phyloP scores from a whole-genome alignment of 1,284 basidiomycete species.

The Apiotrichum mycotoxinovorans region DNA sequence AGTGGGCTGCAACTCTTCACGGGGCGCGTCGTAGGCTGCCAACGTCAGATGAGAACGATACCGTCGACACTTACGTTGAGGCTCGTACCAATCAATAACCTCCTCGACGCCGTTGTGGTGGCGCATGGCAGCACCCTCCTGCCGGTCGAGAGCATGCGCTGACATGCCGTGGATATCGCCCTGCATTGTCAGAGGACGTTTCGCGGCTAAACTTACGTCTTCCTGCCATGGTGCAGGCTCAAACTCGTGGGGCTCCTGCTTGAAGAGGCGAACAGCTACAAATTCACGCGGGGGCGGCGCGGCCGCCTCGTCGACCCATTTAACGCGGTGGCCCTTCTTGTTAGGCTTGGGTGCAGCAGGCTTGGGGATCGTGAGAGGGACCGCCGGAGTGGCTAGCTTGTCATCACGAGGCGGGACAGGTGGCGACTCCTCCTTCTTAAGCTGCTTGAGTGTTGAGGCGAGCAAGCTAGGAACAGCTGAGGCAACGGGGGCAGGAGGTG shows the following conservation, averaged over 20 bases:
- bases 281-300: conserved; percentile 23
- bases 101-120: conserved; percentile 21
- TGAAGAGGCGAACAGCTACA: conserved; percentile 29
- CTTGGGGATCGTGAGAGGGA: background rate
- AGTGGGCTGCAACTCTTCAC: background rate
- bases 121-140: conserved; percentile 35
- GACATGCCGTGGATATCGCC: conserved; percentile 28
- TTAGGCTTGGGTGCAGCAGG: conserved; percentile 26
- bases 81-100: conserved; percentile 40
- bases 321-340: conserved; percentile 31
- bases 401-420: background rate
- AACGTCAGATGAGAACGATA: background rate
- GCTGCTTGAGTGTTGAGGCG: conserved; percentile 8
- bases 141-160: conserved; percentile 28
- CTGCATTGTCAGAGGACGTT: conserved; percentile 2
- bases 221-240: conserved; percentile 28
- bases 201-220: conserved; percentile 9
- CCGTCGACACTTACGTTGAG: conserved; percentile 1
- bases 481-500: background rate
- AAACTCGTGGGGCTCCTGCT: conserved; percentile 32
- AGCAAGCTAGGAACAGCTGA: conserved; percentile 3
- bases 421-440: conserved; percentile 15
- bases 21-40: conserved; percentile 6
- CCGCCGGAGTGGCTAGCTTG: background rate
- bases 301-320: conserved; percentile 31